A percentile compares a stretch with the other conserved stretches of the same genome.
These are phyloP conservation scores for Saccharomycopsis lassenensis DNA, from an alignment of 805 yeast species.

Conservation along the genomic window DNA sequence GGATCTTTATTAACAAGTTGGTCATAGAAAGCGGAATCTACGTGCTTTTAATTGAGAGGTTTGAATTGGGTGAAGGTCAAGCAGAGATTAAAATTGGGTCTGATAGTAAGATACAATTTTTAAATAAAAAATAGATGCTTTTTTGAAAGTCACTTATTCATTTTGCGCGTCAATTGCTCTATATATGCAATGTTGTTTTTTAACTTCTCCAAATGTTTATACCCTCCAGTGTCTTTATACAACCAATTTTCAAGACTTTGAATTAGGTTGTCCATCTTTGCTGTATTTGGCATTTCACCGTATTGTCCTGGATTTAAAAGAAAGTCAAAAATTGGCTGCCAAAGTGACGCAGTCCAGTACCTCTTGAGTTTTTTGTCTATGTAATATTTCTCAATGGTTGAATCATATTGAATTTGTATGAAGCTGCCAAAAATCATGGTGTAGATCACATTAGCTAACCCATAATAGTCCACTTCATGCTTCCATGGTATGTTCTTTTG, in stretches of 20 bases:
- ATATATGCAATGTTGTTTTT: not conserved
- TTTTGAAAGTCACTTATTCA: not conserved
- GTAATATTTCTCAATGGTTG: constrained; percentile 24
- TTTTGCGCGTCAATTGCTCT: not conserved
- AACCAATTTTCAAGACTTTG: constrained; percentile 34
- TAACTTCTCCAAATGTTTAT: constrained; percentile 14
- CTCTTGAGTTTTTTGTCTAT: constrained; percentile 44
- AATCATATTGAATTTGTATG: constrained; percentile 30
- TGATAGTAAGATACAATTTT: constrained; percentile 8
- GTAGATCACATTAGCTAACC: constrained; percentile 67
- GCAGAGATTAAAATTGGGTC: constrained; percentile 31
- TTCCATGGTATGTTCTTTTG: constrained; percentile 52
- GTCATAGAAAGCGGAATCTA: constrained; percentile 23
- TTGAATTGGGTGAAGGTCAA: constrained; percentile 35
- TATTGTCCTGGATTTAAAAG: constrained; percentile 46
- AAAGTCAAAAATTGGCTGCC: constrained; percentile 56
- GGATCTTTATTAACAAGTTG: constrained; percentile 29
- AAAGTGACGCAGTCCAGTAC: constrained; percentile 64
- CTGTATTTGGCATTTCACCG: constrained; percentile 26
- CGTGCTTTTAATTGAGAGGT: constrained; percentile 36
- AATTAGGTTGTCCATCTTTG: constrained; percentile 23
- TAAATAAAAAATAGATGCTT: constrained; percentile 13
- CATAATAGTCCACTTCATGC: constrained; percentile 75
- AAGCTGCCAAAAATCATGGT: constrained; percentile 59
- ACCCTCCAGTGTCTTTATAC: constrained; percentile 8